Base-by-base conservation (phyloP, 768 basidiomycete species). In the Lactarius pseudohatsudake region DNA sequence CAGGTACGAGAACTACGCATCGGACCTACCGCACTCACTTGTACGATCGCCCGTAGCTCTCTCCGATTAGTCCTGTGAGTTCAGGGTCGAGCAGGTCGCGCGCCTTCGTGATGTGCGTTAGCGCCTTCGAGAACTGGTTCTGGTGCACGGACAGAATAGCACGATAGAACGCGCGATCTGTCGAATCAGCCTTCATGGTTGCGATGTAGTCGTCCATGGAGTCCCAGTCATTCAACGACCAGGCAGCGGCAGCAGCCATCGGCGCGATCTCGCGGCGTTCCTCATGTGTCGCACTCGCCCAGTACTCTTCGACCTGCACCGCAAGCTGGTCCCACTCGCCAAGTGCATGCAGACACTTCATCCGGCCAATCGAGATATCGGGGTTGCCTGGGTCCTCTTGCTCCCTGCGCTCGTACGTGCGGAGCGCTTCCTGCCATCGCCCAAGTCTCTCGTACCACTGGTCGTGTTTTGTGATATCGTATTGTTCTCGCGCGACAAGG, bases 401-500 rank as follows among this genome's bases (percentile, higher is more conserved):
- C 6, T 85, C 86, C 72, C 90, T 91, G 72, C 86, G 85, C 69
- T 96, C 91, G 73, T 96, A 97, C 0, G 90, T 90, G 10, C 78
- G 81, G 45, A 98, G 79, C 0, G 97, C 97, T 69, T 98, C 94
- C 72, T 94, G 92, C 97, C 97, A 99, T 62, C 92, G 83, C 6
- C 95, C 95, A 20, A 99, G 86, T 70, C 96, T 85, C 77, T 98
- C 95, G 74, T 94, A 99, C 97, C 97, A 99, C 72, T 96, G 92
- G 71, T 98, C 97, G 73, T 98, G 94, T 74, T 95, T 91, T 45
- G 88, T 88, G 36, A 93, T 88, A 70, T 94, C 91, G 74, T 93
- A 94, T 69, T 93, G 90, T 73, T 94, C 90, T 50, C 91, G 86
- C 47, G 96, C 96, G 59, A 91, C 90, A 30, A 90, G 85, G 3